Evolutionary conservation across 2,329 filamentous ascomycete species (phyloP), one percentile per base, ranked within the genome.

Genomic region (Diatrype stigma): DNA sequence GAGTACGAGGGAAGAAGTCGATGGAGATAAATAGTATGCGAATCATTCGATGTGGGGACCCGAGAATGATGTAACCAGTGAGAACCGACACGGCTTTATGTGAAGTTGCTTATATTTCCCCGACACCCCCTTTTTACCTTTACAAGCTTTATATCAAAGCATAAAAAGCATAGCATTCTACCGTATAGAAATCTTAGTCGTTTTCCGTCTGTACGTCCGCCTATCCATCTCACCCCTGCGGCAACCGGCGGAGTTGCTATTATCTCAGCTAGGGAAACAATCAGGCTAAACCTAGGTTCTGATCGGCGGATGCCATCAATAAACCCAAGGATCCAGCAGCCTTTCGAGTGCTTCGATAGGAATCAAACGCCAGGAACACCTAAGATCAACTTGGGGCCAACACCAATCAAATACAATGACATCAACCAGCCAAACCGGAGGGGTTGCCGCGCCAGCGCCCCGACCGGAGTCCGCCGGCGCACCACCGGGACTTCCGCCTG

Each of bases 401-500:
- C 6, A 30, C 26, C 26, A 30, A 30, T 30, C 26, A 30, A 10
- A 5, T 37, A 37, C 14, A 37, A 37, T 37, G n/a, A 7, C 34
- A 17, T 17, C 34, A 7, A 17, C 34, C 34, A 37, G 14, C n/a
- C 34, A 17, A 6, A 37, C 34, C 6, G 12, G 34, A 44, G 32
- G 22, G 2, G 26, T 30, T 14, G 26, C 14, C 22, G 30, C 21
- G 26, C 38, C 52, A 37, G 42, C 32, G 14, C 45, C 52, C 5
- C 26, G 26, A 46, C 30, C 47, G 16, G 45, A n/a, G 46, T n/a
- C 12, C 23, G 47, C 12, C 23, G 47, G 44, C 34, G 34, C 22
- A 3, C 14, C 48, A 21, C 21, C 42, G 10, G 51, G 52, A 58
- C 74, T 82, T 56, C 78, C 82, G 51, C 76, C 79, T 44, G 77